phyloP scores from a whole-genome alignment of 2,329 filamentous ascomycete species.

The Plenodomus lindquistii region DNA sequence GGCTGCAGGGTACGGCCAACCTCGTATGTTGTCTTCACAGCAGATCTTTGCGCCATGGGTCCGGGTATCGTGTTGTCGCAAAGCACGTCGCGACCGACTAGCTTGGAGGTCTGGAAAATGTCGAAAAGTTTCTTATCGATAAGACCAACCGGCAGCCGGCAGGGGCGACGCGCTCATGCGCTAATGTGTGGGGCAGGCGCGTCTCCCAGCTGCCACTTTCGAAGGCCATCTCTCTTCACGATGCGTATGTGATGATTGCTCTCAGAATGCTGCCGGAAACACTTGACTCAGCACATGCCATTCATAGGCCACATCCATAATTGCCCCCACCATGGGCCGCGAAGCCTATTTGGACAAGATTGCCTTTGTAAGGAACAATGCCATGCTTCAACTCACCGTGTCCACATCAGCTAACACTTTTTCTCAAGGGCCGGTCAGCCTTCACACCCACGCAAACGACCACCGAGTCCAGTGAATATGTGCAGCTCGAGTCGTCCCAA shows the following conservation, averaged over 20 bases:
- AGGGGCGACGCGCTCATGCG: not conserved
- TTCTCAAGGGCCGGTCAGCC: slow-evolving; percentile 45
- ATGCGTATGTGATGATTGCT: not conserved
- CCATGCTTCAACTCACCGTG: slow-evolving; percentile 13
- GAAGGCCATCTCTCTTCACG: too few relatives aligned
- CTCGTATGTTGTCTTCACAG: slow-evolving; percentile 85
- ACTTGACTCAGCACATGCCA: not conserved
- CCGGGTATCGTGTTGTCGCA: not conserved
- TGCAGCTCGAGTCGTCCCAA: slow-evolving; percentile 31
- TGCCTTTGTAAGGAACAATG: slow-evolving; percentile 30
- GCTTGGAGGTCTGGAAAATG: slow-evolving; percentile 24
- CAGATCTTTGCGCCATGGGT: slow-evolving; percentile 58
- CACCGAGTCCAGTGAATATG: slow-evolving; percentile 29
- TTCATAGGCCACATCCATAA: not conserved
- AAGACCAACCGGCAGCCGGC: slow-evolving; percentile 9
- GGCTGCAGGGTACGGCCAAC: slow-evolving; percentile 81
- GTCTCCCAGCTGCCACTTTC: not conserved
- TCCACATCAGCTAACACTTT: slow-evolving; percentile 14
- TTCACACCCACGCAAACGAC: slow-evolving; percentile 41
- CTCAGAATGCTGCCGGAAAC: not conserved
- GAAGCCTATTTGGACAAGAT: slow-evolving; percentile 45
- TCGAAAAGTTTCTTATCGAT: slow-evolving; percentile 38
- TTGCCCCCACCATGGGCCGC: slow-evolving; percentile 32
- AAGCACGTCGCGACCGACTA: slow-evolving; percentile 5
- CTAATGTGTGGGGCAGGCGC: not conserved